Evolutionary conservation across 352 stramenopile species (phyloP).

Genomic region (Globisporangium recalcitrans): DNA sequence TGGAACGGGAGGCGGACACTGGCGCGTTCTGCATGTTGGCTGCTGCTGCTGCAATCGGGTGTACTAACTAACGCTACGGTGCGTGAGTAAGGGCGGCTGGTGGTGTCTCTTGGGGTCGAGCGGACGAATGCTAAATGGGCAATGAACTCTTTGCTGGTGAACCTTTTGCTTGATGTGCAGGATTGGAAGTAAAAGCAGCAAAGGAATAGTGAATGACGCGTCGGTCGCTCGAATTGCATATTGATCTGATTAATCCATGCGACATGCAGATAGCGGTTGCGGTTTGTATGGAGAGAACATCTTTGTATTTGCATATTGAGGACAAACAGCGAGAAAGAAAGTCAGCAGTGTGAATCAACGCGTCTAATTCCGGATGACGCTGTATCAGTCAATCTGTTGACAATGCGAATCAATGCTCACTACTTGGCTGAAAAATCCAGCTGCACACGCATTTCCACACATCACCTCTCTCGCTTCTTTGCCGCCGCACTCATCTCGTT

Average conservation of each 20-base stretch:
- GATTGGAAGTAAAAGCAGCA: neutral
- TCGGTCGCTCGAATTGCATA: neutral
- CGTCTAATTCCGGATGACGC: neutral
- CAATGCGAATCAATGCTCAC: too few species aligned
- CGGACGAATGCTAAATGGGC: neutral
- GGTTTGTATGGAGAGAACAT: neutral
- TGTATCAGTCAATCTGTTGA: too few species aligned
- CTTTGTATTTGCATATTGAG: neutral
- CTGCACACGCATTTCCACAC: neutral
- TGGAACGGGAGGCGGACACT: neutral
- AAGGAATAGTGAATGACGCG: neutral
- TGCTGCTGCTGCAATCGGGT: neutral
- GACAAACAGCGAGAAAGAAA: neutral
- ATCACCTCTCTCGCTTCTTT: neutral
- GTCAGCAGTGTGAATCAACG: neutral
- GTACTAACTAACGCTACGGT: neutral
- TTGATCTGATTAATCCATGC: neutral
- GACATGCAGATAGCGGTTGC: neutral
- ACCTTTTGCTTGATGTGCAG: neutral
- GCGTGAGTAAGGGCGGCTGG: neutral
- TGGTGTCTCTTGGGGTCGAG: neutral
- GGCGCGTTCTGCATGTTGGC: conserved; percentile 5
- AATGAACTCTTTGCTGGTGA: neutral
- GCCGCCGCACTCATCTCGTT: neutral
- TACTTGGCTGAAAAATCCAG: neutral